These are phyloP conservation scores for Phytophthora pistaciae DNA, from an alignment of 352 stramenopile genomes.

Conservation along the genomic window DNA sequence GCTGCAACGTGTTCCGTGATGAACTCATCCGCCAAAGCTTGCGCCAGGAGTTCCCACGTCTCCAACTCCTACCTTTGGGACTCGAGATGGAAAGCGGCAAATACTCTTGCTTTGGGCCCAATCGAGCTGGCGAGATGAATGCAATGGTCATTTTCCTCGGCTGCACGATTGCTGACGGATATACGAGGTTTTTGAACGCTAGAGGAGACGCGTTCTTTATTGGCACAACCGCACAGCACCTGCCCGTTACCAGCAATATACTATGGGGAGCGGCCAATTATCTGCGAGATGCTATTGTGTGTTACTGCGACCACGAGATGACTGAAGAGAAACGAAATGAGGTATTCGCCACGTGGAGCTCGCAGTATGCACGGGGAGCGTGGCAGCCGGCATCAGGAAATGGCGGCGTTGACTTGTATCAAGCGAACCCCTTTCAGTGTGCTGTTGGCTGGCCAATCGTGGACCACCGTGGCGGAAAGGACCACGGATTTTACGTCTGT, in stretches of 20 bases:
- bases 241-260: conserved; percentile 1
- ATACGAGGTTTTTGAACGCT: background rate
- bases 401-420: background rate
- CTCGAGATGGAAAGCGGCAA: background rate
- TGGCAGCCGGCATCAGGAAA: background rate
- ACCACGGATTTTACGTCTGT: background rate
- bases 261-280: background rate
- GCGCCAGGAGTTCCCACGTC: background rate
- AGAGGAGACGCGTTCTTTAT: background rate
- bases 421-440: background rate
- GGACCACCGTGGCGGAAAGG: background rate
- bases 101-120: background rate
- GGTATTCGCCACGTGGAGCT: background rate
- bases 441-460: background rate
- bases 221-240: background rate
- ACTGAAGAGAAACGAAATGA: background rate
- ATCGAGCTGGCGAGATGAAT: background rate
- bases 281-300: background rate
- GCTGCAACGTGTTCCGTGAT: background rate
- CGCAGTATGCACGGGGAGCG: background rate
- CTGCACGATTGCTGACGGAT: background rate
- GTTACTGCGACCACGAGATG: background rate
- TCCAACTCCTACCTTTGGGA: background rate
- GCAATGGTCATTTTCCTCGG: background rate
- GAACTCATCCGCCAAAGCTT: background rate